Base-by-base conservation (phyloP, 768 basidiomycete species). In the Tephrocybe sp. region DNA sequence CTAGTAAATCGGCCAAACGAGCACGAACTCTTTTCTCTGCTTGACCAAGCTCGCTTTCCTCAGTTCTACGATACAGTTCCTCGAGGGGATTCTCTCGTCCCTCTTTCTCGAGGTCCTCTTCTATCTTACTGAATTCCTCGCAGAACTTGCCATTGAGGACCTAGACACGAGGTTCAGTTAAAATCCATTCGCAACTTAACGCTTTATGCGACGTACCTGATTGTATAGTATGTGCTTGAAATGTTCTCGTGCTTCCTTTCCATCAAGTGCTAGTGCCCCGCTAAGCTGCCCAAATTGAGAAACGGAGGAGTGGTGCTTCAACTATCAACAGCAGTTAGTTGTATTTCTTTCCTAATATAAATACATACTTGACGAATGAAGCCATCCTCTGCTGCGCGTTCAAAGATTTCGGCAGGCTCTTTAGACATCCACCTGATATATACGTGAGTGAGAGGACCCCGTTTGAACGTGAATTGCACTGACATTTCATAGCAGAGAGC, bases 331-430 rank as follows among this genome's bases (percentile, higher is more conserved):
- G 17, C 36, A 8, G 40, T 46, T 22, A 57, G 31, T 42, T 54
- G 8, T 30, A 33, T 39, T 23, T 32, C 56, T 16, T 30, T 33
- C 12, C 20, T 5, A 17, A 20, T 19, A 17, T 23, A 17, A 14
- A 35, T 9, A 57, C 70, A 16, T 54, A 75, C 81, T 68, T 83
- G 82, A 14, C 60, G 62, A 43, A 84, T 76, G 65, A 85, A 83
- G 13, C 83, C 83, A 31, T 84, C 82, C 56, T 85, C 83, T 5
- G 83, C 83, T 7, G 83, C 82, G 14, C 79, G 71, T 63, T 85
- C 83, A 60, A 85, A 85, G 35, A 84, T 83, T 57, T 84, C 83
- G 6, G 83, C 83, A 1, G 83, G 82, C 58, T 85, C 83, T 57
- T 84, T 84, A 20, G 83, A 84, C 82, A 84, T 85, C 83, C 83